Evolutionary conservation across 2,329 filamentous ascomycete genomes (phyloP).

Genomic region (Aspergillus felis): DNA sequence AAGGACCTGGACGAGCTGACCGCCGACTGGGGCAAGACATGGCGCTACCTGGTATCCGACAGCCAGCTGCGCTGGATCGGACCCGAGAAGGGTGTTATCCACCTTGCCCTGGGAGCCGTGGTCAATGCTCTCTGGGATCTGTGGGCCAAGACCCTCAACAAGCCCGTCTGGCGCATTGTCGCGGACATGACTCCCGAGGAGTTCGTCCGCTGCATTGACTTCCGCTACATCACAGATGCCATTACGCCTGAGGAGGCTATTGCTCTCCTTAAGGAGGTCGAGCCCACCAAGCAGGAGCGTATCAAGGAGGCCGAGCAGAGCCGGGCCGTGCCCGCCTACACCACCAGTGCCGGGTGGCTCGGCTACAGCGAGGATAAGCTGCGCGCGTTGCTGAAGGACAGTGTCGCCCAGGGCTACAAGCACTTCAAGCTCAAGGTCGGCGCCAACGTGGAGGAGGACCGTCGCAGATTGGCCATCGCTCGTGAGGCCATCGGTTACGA

Average conservation of each 20-base stretch:
- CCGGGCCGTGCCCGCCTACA: conserved; percentile 82
- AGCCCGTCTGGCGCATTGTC: conserved; percentile 88
- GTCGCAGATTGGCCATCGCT: conserved; percentile 66
- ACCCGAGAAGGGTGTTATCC: conserved; percentile 89
- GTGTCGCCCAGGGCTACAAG: conserved; percentile 69
- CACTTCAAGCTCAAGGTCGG: conserved; percentile 95
- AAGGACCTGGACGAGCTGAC: conserved; percentile 74
- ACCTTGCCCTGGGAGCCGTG: conserved; percentile 82
- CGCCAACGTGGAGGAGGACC: conserved; percentile 66
- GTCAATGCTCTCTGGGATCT: conserved; percentile 93
- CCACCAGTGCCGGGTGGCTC: conserved; percentile 87
- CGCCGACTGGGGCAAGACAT: conserved; percentile 78
- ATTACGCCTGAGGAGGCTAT: conserved; percentile 81
- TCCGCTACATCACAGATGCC: conserved; percentile 92
- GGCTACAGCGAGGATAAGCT: conserved; percentile 87
- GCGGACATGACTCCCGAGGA: conserved; percentile 87
- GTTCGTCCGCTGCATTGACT: conserved; percentile 84
- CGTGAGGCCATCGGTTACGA: conserved; percentile 79
- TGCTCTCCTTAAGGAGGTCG: conserved; percentile 61
- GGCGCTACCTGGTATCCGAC: conserved; percentile 88
- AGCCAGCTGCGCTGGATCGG: conserved; percentile 91
- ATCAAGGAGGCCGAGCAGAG: conserved; percentile 69
- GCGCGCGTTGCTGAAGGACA: conserved; percentile 69
- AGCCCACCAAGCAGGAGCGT: conserved; percentile 65
- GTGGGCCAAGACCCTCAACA: conserved; percentile 82